Base-by-base conservation (phyloP, 805 yeast genomes). In the Wickerhamia fluorescens region DNA sequence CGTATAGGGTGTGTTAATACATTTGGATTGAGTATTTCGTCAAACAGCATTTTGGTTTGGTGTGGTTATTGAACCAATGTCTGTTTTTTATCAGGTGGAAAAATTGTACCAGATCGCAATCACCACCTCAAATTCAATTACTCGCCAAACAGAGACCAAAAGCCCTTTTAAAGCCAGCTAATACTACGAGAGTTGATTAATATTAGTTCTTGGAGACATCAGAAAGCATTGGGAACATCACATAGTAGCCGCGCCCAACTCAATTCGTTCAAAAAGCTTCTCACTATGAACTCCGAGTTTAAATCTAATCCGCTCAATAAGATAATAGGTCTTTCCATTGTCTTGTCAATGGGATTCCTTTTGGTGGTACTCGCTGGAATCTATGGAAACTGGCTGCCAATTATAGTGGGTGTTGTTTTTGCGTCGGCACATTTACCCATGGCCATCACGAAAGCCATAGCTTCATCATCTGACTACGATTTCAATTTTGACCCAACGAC, bases 321-420 rank as follows among this genome's bases (percentile, higher is more conserved):
- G 47, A 81, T 86, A 44, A 80, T 85, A 24, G 78, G 80, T 10
- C 73, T 85, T 12, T 73, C 92, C 10, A 67, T 78, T 22, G 76
- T 88, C 25, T 68, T 89, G 17, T 92, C 97, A 1, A 69, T 86
- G 41, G 98, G 98, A 5, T 89, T 89, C 45, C 71, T 92, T 20
- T 64, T 92, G 39, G 86, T 88, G 24, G 83, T 89, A 15, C 65
- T 92, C 19, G 86, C 95, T 25, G 87, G 95, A 29, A 66, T 92
- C 8, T 85, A 75, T 60, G 82, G 84, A 27, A 87, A 86, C 53
- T 92, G 96, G 94, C 75, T 80, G 46, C 97, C 98, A 20, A 68
- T 89, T 34, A 68, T 79, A 21, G 85, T 82, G 41, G 68, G 68
- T 5, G 27, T 62, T 14, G 48, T 62, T 24, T 64, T 61, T 37